A percentile compares a stretch with the other conserved stretches of the same genome.
Conservation (phyloP, 2,329 filamentous ascomycete genomes). For the Trichoderma cornu-damae region DNA sequence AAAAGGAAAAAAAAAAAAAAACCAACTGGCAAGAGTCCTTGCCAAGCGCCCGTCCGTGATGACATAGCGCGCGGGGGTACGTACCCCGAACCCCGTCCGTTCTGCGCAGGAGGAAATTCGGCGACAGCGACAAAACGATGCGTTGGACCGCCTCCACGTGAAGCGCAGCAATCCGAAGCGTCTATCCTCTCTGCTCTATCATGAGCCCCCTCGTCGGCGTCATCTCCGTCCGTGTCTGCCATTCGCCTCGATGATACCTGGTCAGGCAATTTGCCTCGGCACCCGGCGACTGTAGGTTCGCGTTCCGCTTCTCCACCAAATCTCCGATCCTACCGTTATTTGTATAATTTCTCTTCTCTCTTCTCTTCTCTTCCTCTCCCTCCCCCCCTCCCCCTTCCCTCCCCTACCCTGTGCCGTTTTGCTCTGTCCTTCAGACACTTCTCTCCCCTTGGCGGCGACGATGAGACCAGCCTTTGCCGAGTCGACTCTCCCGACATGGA, state of each 20-base stretch:
- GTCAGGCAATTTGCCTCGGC: constrained; percentile 6
- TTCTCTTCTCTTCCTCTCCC: constrained; percentile 20
- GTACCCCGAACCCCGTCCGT: constrained; percentile 7
- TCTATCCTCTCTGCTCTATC: background rate
- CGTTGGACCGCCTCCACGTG: background rate
- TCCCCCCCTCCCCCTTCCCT: constrained; percentile 19
- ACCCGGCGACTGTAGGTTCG: constrained; percentile 12
- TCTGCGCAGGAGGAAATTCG: constrained; percentile 8
- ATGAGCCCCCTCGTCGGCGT: constrained; percentile 1
- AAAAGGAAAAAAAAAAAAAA: too few relatives aligned
- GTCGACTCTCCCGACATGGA: constrained; percentile 24
- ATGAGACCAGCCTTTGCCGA: constrained; percentile 27
- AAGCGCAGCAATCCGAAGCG: background rate
- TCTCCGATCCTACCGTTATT: constrained; percentile 13
- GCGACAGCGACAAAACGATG: constrained; percentile 1
- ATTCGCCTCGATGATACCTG: constrained; percentile 17
- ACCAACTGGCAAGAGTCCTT: too few relatives aligned
- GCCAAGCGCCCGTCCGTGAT: background rate
- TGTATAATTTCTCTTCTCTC: background rate
- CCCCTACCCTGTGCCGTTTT: constrained; percentile 17
- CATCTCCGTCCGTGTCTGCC: background rate
- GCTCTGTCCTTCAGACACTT: constrained; percentile 22
- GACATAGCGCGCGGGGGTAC: constrained; percentile 14
- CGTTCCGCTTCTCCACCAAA: constrained; percentile 13
- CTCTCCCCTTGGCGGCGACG: constrained; percentile 22